Percentiles rank a stretch among this genome's conserved stretches.
These are phyloP conservation scores for Turritis glabra DNA, from an alignment of 345 rosid species.

Conservation along the genomic window DNA sequence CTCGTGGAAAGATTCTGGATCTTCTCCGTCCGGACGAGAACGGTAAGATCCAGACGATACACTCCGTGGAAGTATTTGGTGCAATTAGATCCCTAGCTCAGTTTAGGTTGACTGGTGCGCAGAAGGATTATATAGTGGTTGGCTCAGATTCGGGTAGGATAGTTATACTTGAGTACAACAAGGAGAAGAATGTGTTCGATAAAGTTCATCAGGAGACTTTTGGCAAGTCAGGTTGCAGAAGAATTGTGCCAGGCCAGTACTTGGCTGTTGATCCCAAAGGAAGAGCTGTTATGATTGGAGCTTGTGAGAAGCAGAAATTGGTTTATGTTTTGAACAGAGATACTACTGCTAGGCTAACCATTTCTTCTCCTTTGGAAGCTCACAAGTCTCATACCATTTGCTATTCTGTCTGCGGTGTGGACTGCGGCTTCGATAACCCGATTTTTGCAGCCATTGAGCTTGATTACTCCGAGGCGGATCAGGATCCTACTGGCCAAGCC, in stretches of 20 bases:
- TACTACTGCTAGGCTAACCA: constrained; percentile 90
- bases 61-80: constrained; percentile 91
- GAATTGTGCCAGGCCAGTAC: constrained; percentile 96
- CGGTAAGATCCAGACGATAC: constrained; percentile 87
- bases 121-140: constrained; percentile 85
- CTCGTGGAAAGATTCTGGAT: constrained; percentile 92
- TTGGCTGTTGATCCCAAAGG: constrained; percentile 95
- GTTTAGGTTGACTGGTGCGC: constrained; percentile 89
- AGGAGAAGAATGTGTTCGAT: constrained; percentile 82
- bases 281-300: constrained; percentile 90
- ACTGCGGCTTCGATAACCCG: constrained; percentile 95
- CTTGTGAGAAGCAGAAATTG: constrained; percentile 95
- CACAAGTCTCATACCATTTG: constrained; percentile 91
- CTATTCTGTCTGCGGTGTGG: constrained; percentile 86
- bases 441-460: constrained; percentile 90
- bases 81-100: constrained; percentile 86
- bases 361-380: constrained; percentile 97
- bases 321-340: constrained; percentile 95
- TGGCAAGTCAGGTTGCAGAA: constrained; percentile 92
- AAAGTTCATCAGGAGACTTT: constrained; percentile 94
- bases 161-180: constrained; percentile 85
- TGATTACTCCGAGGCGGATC: constrained; percentile 96
- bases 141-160: constrained; percentile 99
- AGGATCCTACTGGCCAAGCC: constrained; percentile 83
- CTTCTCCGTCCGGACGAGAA: constrained; percentile 90